phyloP scores from a whole-genome alignment of 2,329 filamentous ascomycete species.

The Epichloe scottii region DNA sequence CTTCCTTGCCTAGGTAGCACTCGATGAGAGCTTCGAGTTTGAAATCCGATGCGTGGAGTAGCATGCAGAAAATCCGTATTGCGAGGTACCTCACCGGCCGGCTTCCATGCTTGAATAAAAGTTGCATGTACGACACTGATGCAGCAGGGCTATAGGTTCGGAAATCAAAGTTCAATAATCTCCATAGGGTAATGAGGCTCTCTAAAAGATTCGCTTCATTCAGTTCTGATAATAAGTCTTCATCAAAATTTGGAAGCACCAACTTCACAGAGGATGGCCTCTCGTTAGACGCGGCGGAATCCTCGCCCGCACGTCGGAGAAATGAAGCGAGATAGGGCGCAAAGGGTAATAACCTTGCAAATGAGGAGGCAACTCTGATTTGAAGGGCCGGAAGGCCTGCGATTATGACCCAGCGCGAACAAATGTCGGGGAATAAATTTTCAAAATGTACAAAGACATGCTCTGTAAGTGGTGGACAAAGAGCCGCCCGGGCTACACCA shows the following conservation, averaged over 20 bases:
- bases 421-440: slow-evolving; percentile 66
- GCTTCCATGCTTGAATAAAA: slow-evolving; percentile 49
- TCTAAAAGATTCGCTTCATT: slow-evolving; percentile 15
- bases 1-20: slow-evolving; percentile 48
- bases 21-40: slow-evolving; percentile 61
- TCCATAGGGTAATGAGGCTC: slow-evolving; percentile 45
- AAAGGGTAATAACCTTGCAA: slow-evolving; percentile 71
- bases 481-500: slow-evolving; percentile 54
- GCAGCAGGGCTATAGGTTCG: slow-evolving; percentile 53
- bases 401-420: slow-evolving; percentile 61
- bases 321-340: slow-evolving; percentile 68
- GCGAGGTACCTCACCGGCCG: slow-evolving; percentile 64
- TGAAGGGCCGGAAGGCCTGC: slow-evolving; percentile 25
- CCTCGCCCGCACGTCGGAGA: slow-evolving; percentile 37
- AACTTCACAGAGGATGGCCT: slow-evolving; percentile 17
- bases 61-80: slow-evolving; percentile 66
- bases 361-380: slow-evolving; percentile 48
- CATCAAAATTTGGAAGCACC: slow-evolving; percentile 17
- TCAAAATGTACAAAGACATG: slow-evolving; percentile 64
- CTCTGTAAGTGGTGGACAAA: slow-evolving; percentile 59
- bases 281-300: slow-evolving; percentile 1
- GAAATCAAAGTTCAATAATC: slow-evolving; percentile 66
- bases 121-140: slow-evolving; percentile 54
- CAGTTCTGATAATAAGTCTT: slow-evolving; percentile 12
- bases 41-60: slow-evolving; percentile 67